A percentile compares a stretch with the other conserved stretches of the same genome.
These are phyloP conservation scores for Pichia sp. DNA, from an alignment of 1,139 yeast species.

Conservation along the genomic window DNA sequence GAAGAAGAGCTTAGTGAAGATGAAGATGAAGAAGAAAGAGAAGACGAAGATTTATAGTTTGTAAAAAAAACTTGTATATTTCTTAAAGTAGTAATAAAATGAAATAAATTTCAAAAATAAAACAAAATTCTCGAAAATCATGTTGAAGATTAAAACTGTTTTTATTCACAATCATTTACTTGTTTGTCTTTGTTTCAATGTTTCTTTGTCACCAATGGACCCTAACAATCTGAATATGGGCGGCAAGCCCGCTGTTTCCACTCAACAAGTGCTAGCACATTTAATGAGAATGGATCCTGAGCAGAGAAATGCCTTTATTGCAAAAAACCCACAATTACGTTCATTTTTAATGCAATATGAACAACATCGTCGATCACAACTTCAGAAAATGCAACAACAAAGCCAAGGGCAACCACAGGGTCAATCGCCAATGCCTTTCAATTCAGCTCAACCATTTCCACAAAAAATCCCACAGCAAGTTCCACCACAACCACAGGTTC, in stretches of 20 bases:
- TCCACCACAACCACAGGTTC: conserved; percentile 2
- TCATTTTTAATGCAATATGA: conserved; percentile 30
- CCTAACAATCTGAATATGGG: not conserved
- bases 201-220: not conserved
- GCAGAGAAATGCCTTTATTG: conserved; percentile 26
- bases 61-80: not conserved
- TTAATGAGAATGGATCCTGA: conserved; percentile 30
- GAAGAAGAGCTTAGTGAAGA: conserved; percentile 29
- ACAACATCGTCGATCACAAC: conserved; percentile 29
- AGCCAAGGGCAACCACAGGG: conserved; percentile 16
- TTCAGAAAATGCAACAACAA: conserved; percentile 23
- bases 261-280: conserved; percentile 27
- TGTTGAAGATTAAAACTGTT: not conserved
- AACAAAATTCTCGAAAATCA: not conserved
- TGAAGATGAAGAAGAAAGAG: conserved; percentile 30
- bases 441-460: not conserved
- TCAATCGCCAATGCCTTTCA: conserved; percentile 14
- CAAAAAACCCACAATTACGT: conserved; percentile 29
- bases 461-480: not conserved
- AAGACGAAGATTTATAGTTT: conserved; percentile 23
- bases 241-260: conserved; percentile 15
- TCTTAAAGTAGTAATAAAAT: not conserved
- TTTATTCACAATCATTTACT: not conserved
- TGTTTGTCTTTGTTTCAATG: not conserved
- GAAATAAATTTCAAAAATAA: not conserved